Conservation (phyloP, 257 asterid species). For the Plantago elongata region DNA sequence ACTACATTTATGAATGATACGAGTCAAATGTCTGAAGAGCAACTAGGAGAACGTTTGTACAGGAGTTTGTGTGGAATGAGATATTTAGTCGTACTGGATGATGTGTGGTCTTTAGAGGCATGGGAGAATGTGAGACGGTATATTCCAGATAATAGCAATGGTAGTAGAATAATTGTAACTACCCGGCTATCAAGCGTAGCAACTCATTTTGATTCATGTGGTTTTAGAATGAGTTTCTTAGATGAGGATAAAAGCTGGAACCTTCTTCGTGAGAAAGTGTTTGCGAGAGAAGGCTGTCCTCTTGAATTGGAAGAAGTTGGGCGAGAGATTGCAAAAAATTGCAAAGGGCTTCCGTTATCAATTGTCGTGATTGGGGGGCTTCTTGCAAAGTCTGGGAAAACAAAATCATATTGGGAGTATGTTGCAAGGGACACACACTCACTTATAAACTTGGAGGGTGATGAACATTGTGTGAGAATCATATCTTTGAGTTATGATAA, state of each 20-base stretch:
- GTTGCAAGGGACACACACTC: constrained; percentile 6
- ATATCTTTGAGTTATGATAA: constrained; percentile 8
- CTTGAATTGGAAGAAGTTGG: constrained; percentile 14
- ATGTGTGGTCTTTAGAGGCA: no score
- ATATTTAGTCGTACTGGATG: no score
- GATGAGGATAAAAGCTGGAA: constrained; percentile 12
- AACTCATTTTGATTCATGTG: neutral
- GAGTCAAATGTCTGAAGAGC: no score
- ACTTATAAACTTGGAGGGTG: constrained; percentile 6
- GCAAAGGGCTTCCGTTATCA: constrained; percentile 26
- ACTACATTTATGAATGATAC: no score
- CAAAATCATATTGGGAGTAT: neutral
- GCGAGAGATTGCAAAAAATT: neutral
- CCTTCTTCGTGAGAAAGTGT: constrained; percentile 1
- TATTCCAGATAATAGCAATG: neutral
- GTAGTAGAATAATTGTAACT: constrained; percentile 14
- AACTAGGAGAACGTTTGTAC: no score
- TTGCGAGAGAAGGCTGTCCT: constrained; percentile 10
- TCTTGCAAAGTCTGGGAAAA: neutral
- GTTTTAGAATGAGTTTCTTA: neutral
- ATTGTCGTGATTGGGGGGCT: constrained; percentile 19
- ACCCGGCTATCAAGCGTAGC: constrained; percentile 15
- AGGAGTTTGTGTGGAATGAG: no score
- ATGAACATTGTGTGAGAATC: constrained; percentile 4
- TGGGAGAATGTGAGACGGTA: no score